phyloP scores from a whole-genome alignment of 257 asterid species.

The Nicotiana sylvestris region DNA sequence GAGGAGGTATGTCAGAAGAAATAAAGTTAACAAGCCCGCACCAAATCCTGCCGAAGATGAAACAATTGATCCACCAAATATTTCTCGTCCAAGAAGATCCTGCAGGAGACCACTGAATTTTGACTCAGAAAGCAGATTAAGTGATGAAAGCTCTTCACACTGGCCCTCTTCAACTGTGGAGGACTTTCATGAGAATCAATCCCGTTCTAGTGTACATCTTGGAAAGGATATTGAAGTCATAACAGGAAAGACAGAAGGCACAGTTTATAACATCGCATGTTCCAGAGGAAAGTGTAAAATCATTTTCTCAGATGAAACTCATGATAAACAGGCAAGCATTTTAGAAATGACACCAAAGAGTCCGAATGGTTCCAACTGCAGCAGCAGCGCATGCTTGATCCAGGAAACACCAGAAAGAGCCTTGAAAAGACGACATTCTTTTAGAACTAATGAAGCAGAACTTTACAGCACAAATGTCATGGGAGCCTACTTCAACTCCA shows the following conservation, averaged over 20 bases:
- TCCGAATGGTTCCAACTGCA: slow-evolving; percentile 33
- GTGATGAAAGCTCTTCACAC: slow-evolving; percentile 33
- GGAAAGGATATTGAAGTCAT: slow-evolving; percentile 19
- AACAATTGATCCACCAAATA: slow-evolving; percentile 15
- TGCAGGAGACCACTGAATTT: slow-evolving; percentile 62
- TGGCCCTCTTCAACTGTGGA: slow-evolving; percentile 16
- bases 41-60: neutral
- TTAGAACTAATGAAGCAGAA: slow-evolving; percentile 31
- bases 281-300: slow-evolving; percentile 64
- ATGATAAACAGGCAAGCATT: slow-evolving; percentile 52
- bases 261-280: slow-evolving; percentile 20
- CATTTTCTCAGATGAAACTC: slow-evolving; percentile 63
- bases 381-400: slow-evolving; percentile 34
- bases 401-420: slow-evolving; percentile 23
- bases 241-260: slow-evolving; percentile 22
- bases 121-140: slow-evolving; percentile 33
- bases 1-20: slow-evolving; percentile 27
- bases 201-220: slow-evolving; percentile 21
- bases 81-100: slow-evolving; percentile 43
- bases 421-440: slow-evolving; percentile 41
- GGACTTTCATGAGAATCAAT: slow-evolving; percentile 30
- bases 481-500: slow-evolving; percentile 38
- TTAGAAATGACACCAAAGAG: slow-evolving; percentile 32
- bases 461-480: slow-evolving; percentile 34
- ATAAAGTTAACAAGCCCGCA: neutral